phyloP scores from a whole-genome alignment of 108 stramenopile species.

The Skeletonema costatum region DNA sequence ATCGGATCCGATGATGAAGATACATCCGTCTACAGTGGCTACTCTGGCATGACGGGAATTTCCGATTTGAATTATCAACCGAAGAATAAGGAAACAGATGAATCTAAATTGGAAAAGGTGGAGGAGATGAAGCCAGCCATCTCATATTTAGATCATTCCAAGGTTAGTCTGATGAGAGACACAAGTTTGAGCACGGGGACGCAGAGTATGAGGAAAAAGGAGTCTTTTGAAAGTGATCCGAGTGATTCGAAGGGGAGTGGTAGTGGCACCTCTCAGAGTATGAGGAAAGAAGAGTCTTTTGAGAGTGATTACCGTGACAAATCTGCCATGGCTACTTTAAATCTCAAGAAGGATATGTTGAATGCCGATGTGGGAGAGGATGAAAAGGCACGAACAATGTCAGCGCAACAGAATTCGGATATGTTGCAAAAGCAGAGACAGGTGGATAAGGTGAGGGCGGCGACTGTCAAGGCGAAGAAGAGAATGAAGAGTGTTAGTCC shows the following conservation, averaged over 20 bases:
- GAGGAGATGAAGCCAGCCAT: not conserved
- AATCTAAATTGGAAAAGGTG: not conserved
- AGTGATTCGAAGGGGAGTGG: not conserved
- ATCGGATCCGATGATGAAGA: not conserved
- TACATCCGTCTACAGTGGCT: not conserved
- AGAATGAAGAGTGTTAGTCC: not conserved
- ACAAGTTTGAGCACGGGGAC: not conserved
- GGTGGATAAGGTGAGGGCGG: not conserved
- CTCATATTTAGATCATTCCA: not conserved
- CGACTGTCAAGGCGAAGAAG: not conserved
- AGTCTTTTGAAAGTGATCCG: constrained; percentile 2
- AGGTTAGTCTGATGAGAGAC: not conserved
- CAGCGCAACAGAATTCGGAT: not conserved
- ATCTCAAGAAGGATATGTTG: constrained; percentile 60
- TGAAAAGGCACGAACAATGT: not conserved
- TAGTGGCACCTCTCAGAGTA: not conserved
- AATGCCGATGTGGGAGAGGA: constrained; percentile 39
- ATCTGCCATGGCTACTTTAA: constrained; percentile 23
- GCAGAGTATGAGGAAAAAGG: not conserved
- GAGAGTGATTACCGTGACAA: constrained; percentile 3
- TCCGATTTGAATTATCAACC: not conserved
- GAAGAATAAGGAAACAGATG: not conserved
- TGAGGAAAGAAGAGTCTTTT: constrained; percentile 3
- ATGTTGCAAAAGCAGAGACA: not conserved
- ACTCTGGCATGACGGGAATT: not conserved